Evolutionary conservation across 768 basidiomycete species (phyloP).

Genomic region (Collybia sp.): DNA sequence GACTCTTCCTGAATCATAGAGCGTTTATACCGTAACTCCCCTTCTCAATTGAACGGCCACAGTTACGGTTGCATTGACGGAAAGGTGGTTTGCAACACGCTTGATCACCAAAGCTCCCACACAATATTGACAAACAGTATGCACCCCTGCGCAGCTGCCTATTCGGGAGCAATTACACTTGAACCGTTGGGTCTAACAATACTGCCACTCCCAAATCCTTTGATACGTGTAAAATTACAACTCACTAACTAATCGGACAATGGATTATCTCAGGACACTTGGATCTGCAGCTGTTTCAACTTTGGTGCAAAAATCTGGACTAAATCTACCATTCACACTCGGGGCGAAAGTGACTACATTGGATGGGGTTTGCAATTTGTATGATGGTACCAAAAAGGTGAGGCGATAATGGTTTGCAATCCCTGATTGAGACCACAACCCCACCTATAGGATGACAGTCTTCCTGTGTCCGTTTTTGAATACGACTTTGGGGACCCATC

Average conservation of each 20-base stretch:
- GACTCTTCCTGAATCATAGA: no score
- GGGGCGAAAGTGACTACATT: conserved; percentile 66
- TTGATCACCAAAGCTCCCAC: no score
- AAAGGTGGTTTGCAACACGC: no score
- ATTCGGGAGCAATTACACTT: no score
- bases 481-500: conserved; percentile 70
- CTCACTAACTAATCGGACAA: conserved; percentile 18
- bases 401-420: conserved; percentile 10
- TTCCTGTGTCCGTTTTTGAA: conserved; percentile 84
- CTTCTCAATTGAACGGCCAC: no score
- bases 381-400: conserved; percentile 88
- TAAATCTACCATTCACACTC: conserved; percentile 84
- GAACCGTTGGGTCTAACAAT: no score
- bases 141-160: no score
- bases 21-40: no score
- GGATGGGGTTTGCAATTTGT: conserved; percentile 78
- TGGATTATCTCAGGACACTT: conserved; percentile 81
- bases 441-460: conserved; percentile 75
- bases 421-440: conserved; percentile 4
- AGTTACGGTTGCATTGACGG: no score
- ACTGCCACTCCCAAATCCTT: no score
- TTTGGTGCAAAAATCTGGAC: conserved; percentile 90
- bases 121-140: no score
- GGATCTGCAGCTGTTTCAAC: conserved; percentile 86
- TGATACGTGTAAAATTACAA: no score